Conservation (phyloP, 768 basidiomycete genomes). For the Boletus reticulatus region DNA sequence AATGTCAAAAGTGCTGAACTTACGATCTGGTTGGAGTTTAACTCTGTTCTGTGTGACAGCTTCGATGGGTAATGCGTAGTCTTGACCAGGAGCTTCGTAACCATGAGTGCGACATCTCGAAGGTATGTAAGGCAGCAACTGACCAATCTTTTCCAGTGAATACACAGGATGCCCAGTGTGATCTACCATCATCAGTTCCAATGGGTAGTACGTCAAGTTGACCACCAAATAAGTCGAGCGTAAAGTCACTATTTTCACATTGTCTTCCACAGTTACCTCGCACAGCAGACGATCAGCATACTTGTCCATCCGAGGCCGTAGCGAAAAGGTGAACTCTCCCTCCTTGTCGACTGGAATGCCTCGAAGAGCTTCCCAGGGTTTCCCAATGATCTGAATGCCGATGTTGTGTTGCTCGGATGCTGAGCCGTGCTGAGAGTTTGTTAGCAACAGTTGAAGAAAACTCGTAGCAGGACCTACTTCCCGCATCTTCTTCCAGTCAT, state of each 20-base stretch:
- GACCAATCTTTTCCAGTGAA: slow-evolving; percentile 79
- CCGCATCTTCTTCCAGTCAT: slow-evolving; percentile 91
- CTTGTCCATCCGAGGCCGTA: slow-evolving; percentile 78
- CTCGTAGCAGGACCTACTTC: slow-evolving; percentile 54
- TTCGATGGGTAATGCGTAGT: slow-evolving; percentile 88
- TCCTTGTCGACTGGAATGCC: slow-evolving; percentile 91
- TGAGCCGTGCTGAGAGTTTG: slow-evolving; percentile 37
- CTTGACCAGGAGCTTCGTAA: slow-evolving; percentile 75
- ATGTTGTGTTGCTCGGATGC: slow-evolving; percentile 78
- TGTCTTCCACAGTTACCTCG: slow-evolving; percentile 86
- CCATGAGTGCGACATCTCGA: slow-evolving; percentile 51
- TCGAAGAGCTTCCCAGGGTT: slow-evolving; percentile 85
- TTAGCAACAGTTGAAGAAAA: not conserved
- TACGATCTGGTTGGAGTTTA: slow-evolving; percentile 90
- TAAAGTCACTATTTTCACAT: slow-evolving; percentile 91
- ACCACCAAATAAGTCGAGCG: slow-evolving; percentile 90
- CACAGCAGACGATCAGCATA: slow-evolving; percentile 81
- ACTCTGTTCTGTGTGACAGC: slow-evolving; percentile 80
- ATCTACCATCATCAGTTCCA: slow-evolving; percentile 90
- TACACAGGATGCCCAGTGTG: slow-evolving; percentile 78
- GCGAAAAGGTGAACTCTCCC: slow-evolving; percentile 83
- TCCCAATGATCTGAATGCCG: slow-evolving; percentile 79
- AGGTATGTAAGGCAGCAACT: slow-evolving; percentile 19
- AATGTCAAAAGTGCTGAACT: slow-evolving; percentile 26
- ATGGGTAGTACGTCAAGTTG: slow-evolving; percentile 86